These are phyloP conservation scores for Penicillium odoratum DNA, from an alignment of 495 filamentous ascomycete genomes.

Conservation along the genomic window DNA sequence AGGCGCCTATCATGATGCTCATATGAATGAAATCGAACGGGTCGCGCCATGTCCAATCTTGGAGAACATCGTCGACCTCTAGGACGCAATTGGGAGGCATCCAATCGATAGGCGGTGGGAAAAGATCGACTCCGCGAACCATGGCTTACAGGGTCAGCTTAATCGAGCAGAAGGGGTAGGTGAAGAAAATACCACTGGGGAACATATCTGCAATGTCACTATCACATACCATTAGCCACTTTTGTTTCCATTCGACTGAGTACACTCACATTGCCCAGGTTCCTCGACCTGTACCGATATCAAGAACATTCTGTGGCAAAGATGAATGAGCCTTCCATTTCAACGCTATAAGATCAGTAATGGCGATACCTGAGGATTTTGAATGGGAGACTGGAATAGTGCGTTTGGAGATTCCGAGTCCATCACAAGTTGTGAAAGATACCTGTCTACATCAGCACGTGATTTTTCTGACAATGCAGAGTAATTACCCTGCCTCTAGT, in stretches of 20 bases:
- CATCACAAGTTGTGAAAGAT: constrained; percentile 8
- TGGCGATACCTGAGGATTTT: background rate
- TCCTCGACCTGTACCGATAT: constrained; percentile 16
- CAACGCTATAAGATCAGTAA: background rate
- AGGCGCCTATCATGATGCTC: constrained; percentile 13
- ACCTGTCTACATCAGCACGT: constrained; percentile 7
- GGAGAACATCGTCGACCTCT: constrained; percentile 8
- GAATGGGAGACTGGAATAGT: constrained; percentile 11
- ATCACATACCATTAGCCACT: background rate
- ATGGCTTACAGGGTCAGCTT: background rate
- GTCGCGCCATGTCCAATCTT: constrained; percentile 11
- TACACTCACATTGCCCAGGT: constrained; percentile 11
- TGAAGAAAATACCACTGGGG: background rate
- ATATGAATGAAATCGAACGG: constrained; percentile 12
- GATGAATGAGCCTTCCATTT: background rate
- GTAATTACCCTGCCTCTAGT: constrained; percentile 12
- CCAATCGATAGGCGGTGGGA: constrained; percentile 8
- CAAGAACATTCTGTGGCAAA: constrained; percentile 6
- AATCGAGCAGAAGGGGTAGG: too few species aligned
- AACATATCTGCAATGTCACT: constrained; percentile 13
- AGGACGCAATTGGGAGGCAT: constrained; percentile 10
- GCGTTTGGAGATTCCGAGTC: constrained; percentile 8
- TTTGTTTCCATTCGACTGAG: background rate
- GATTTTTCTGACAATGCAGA: background rate
- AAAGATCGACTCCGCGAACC: constrained; percentile 9